phyloP scores from a whole-genome alignment of 83 land plant species.

The Picea abies region DNA sequence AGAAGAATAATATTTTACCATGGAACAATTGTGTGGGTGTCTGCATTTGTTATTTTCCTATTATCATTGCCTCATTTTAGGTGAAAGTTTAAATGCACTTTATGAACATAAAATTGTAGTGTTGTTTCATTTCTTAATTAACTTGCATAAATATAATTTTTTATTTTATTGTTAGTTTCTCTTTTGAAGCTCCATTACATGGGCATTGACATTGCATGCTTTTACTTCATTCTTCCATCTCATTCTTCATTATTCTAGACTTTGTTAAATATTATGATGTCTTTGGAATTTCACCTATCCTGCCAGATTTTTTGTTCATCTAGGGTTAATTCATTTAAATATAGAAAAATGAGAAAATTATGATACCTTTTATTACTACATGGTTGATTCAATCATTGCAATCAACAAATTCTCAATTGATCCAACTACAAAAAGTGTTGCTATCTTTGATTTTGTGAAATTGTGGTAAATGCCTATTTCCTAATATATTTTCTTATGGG shows the following conservation, averaged over 20 bases:
- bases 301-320: too few species aligned
- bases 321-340: too few species aligned
- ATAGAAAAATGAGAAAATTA: too few species aligned
- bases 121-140: background rate
- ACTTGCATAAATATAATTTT: background rate
- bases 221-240: too few species aligned
- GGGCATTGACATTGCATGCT: background rate
- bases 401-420: conserved; percentile 73
- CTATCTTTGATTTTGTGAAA: conserved; percentile 87
- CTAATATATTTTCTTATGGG: too few species aligned
- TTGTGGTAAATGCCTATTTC: conserved; percentile 46
- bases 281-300: too few species aligned
- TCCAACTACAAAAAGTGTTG: conserved; percentile 87
- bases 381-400: too few species aligned
- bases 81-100: background rate
- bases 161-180: background rate
- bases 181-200: background rate
- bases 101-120: background rate
- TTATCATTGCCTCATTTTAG: background rate
- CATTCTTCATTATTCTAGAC: too few species aligned
- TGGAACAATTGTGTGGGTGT: conserved; percentile 78
- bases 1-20: conserved; percentile 87
- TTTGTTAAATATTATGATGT: too few species aligned
- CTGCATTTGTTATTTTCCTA: background rate
- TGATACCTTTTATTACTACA: too few species aligned